These are phyloP conservation scores for Casuarina glauca DNA, from an alignment of 306 rosid genomes.

Conservation along the genomic window DNA sequence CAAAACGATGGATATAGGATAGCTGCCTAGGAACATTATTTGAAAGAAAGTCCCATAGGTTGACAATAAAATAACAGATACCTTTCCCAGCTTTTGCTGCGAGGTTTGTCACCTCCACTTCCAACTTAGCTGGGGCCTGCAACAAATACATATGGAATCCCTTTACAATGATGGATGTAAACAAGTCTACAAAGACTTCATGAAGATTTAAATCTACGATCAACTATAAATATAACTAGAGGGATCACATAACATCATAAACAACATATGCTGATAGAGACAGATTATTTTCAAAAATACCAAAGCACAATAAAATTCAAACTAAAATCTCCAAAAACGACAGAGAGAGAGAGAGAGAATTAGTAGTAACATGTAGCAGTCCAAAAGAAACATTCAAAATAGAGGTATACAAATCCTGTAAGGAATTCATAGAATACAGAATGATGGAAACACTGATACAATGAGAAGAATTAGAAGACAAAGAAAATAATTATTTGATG, in stretches of 20 bases:
- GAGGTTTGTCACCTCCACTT: constrained; percentile 94
- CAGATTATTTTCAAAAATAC: neutral
- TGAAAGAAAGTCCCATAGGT: constrained; percentile 17
- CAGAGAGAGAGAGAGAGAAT: neutral
- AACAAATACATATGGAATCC: constrained; percentile 23
- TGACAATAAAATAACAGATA: constrained; percentile 24
- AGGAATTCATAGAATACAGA: neutral
- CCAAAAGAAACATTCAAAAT: neutral
- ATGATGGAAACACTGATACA: neutral
- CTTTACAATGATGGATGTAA: constrained; percentile 17
- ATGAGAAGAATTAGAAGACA: neutral
- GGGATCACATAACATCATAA: neutral
- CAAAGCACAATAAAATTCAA: neutral
- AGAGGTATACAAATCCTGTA: neutral
- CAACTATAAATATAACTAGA: neutral
- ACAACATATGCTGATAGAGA: neutral
- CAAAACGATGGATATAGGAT: neutral
- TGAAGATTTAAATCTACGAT: constrained; percentile 8
- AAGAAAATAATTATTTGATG: neutral
- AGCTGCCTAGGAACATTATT: neutral
- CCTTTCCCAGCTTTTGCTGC: constrained; percentile 99
- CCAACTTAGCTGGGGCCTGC: constrained; percentile 89
- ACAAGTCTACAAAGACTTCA: neutral
- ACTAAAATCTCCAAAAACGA: neutral
- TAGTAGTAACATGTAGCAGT: neutral